Base-by-base conservation (phyloP, 805 yeast genomes). In the Candida khao-thaluensis region DNA sequence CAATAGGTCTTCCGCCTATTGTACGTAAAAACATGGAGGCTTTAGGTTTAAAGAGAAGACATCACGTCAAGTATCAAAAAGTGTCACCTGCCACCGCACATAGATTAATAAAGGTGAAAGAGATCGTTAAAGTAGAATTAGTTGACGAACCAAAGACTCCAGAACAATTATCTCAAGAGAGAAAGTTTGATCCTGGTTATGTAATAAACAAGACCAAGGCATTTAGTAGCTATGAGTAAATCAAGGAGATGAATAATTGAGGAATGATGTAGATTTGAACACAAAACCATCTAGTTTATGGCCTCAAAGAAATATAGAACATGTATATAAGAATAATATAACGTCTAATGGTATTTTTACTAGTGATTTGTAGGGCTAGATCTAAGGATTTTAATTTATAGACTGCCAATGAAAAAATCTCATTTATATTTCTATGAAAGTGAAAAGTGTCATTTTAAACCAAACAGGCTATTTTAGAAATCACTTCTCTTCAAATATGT, bases 61-160 rank as follows among this genome's bases (percentile, higher is more conserved):
- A 90, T 38, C 81, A 81, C 27, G 76, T 82, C 2, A 81, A 79
- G 2, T 90, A 83, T 62, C 90, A 81, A 53, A 64, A 66, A 33
- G 87, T 85, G 3, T 72, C 83, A 9, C 89, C 95, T 11, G 77
- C 82, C 23, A 76, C 82, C 43, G 96, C 98, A 3, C 96, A 95
- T 60, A 81, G 82, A 69, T 73, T 91, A 41, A 78, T 87, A 22
- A 70, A 74, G 43, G 86, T 91, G 32, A 91, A 91, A 62, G 97
- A 91, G 60, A 69, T 91, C 41, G 90, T 91, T 7, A 77, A 76
- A 34, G 93, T 91, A 20, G 91, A 88, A 50, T 66, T 88, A 25
- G 79, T 83, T 8, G 81, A 79, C 30, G 63, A 69, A 20, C 65
- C 66, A 14, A 62, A 79, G 50, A 61, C 79, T 1, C 73, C 71